Evolutionary conservation across 208 protist species (phyloP).

Genomic region (Cochliopodium minus): DNA sequence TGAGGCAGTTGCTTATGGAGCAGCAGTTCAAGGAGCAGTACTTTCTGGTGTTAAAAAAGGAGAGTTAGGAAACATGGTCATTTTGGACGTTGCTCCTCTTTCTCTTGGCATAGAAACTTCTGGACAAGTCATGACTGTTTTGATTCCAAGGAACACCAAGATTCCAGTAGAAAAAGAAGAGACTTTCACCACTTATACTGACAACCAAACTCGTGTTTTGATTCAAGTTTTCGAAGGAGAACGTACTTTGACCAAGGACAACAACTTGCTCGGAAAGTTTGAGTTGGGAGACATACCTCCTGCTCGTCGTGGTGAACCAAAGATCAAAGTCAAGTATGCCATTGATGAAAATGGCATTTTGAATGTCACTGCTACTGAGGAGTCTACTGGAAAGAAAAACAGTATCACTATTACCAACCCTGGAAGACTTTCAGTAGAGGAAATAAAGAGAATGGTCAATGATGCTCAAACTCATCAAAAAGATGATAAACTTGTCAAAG

Average conservation of each 20-base stretch:
- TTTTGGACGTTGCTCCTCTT: constrained; percentile 53
- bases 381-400: constrained; percentile 35
- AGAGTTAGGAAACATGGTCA: constrained; percentile 20
- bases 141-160: constrained; percentile 59
- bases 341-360: constrained; percentile 73
- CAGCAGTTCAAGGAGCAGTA: constrained; percentile 56
- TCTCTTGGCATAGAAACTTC: constrained; percentile 53
- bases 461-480: constrained; percentile 47
- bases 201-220: constrained; percentile 63
- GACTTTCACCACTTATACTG: constrained; percentile 57
- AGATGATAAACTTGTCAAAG: constrained; percentile 49
- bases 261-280: constrained; percentile 74
- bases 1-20: constrained; percentile 29
- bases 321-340: constrained; percentile 64
- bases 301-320: constrained; percentile 59
- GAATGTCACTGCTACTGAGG: constrained; percentile 59
- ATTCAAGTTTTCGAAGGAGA: constrained; percentile 82
- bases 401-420: constrained; percentile 64
- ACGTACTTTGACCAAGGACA: constrained; percentile 78
- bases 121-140: constrained; percentile 79
- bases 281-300: constrained; percentile 64
- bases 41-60: constrained; percentile 18
- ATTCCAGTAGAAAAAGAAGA: constrained; percentile 58
- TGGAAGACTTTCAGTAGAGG: constrained; percentile 45
- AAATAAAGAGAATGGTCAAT: constrained; percentile 52